Evolutionary conservation across 2,329 filamentous ascomycete species (phyloP).

Genomic region (Nemania diffusa): DNA sequence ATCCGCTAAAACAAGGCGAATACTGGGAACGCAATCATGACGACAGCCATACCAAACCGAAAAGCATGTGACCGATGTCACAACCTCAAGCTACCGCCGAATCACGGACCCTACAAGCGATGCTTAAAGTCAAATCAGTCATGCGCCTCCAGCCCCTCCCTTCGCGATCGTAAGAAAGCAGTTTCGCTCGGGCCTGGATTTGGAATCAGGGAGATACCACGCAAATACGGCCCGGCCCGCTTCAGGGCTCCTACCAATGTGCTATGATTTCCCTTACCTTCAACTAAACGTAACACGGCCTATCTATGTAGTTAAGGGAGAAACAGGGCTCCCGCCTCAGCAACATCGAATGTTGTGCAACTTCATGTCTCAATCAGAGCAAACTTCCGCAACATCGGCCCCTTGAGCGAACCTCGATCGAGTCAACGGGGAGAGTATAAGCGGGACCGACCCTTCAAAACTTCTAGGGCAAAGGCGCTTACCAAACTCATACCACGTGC

Average conservation of each 20-base stretch:
- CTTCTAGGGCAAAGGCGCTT: neutral
- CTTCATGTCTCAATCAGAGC: conserved; percentile 28
- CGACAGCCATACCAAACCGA: conserved; percentile 42
- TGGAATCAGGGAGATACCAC: neutral
- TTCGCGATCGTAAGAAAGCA: conserved; percentile 45
- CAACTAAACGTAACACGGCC: conserved; percentile 5
- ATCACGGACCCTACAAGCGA: conserved; percentile 55
- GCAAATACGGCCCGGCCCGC: conserved; percentile 20
- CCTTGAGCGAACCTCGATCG: conserved; percentile 10
- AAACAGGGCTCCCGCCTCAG: conserved; percentile 4
- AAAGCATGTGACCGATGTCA: conserved; percentile 61
- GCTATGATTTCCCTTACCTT: neutral
- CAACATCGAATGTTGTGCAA: conserved; percentile 18
- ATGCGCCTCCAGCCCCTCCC: conserved; percentile 58
- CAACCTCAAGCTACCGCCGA: conserved; percentile 59
- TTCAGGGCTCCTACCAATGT: conserved; percentile 8
- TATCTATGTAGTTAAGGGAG: neutral
- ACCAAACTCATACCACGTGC: neutral
- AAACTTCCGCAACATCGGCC: conserved; percentile 3
- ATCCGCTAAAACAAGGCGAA: neutral
- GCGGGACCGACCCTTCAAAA: neutral
- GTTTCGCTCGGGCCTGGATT: no score
- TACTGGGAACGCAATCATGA: neutral
- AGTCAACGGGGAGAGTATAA: neutral
- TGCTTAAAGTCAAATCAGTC: conserved; percentile 55